Conservation (phyloP, 768 basidiomycete species). For the Boletus bicolor region DNA sequence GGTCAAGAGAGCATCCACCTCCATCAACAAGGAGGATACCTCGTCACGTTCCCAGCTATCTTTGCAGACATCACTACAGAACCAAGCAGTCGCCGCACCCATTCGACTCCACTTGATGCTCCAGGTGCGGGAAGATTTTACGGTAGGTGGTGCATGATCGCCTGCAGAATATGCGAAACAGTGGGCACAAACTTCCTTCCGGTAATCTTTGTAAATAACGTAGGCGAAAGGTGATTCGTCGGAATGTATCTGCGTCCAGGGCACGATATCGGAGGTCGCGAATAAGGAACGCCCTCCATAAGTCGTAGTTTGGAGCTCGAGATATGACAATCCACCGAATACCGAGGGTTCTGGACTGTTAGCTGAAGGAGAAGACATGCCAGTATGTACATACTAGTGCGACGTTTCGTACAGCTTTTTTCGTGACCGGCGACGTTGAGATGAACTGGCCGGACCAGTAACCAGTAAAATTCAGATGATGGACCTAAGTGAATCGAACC, state of each 20-base stretch:
- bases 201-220: conserved; percentile 59
- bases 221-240: conserved; percentile 51
- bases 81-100: conserved; percentile 47
- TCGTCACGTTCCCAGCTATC: conserved; percentile 40
- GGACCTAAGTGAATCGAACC: neutral
- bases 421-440: neutral
- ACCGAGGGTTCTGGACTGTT: neutral
- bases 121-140: conserved; percentile 40
- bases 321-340: conserved; percentile 9
- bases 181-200: conserved; percentile 62
- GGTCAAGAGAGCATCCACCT: conserved; percentile 36
- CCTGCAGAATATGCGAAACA: conserved; percentile 58
- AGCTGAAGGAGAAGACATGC: conserved; percentile 7
- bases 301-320: conserved; percentile 34
- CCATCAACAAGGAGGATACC: conserved; percentile 30
- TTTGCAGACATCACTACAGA: conserved; percentile 52
- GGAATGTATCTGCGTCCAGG: conserved; percentile 42
- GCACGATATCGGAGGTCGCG: conserved; percentile 39
- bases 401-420: neutral
- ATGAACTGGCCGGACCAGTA: neutral
- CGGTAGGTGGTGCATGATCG: conserved; percentile 18
- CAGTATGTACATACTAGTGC: neutral
- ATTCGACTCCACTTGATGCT: conserved; percentile 34
- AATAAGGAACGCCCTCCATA: conserved; percentile 56
- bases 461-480: neutral